Conservation (phyloP, 2,329 filamentous ascomycete genomes). For the Calonectria naviculata region DNA sequence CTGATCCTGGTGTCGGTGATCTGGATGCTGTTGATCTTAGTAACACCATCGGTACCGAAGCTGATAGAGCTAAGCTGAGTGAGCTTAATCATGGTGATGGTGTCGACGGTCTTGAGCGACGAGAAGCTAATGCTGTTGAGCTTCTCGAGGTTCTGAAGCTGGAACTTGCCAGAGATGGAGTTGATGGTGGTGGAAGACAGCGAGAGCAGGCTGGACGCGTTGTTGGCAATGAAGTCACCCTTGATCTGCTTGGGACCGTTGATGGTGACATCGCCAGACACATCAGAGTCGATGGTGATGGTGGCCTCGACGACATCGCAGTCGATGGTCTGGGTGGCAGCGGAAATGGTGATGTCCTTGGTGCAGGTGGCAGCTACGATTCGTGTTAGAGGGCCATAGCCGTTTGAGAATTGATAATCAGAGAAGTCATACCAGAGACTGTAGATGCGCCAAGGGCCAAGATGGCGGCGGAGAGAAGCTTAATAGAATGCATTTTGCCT, state of each 20-base stretch:
- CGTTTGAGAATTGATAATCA: no score
- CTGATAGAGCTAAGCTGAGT: constrained; percentile 64
- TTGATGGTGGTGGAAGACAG: constrained; percentile 71
- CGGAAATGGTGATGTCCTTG: constrained; percentile 71
- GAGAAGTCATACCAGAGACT: constrained; percentile 53
- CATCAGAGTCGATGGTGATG: constrained; percentile 70
- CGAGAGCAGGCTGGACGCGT: constrained; percentile 66
- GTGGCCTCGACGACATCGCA: constrained; percentile 79
- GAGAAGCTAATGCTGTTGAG: constrained; percentile 77
- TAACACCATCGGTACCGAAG: constrained; percentile 68
- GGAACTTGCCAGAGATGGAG: constrained; percentile 77
- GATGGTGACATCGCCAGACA: constrained; percentile 70
- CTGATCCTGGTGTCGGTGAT: constrained; percentile 90
- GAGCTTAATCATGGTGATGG: constrained; percentile 79
- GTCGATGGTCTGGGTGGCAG: constrained; percentile 69
- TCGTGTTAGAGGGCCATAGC: constrained; percentile 10
- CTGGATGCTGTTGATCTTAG: constrained; percentile 72
- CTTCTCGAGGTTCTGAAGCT: constrained; percentile 73
- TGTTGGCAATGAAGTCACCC: constrained; percentile 71
- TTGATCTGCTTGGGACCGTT: constrained; percentile 67
- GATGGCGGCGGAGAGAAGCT: constrained; percentile 58
- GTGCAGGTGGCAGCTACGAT: constrained; percentile 50
- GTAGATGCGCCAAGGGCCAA: constrained; percentile 54
- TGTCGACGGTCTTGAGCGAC: constrained; percentile 71
- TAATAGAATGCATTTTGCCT: constrained; percentile 60